Conservation (phyloP, 352 stramenopile species). For the Aphanomyces invadans region DNA sequence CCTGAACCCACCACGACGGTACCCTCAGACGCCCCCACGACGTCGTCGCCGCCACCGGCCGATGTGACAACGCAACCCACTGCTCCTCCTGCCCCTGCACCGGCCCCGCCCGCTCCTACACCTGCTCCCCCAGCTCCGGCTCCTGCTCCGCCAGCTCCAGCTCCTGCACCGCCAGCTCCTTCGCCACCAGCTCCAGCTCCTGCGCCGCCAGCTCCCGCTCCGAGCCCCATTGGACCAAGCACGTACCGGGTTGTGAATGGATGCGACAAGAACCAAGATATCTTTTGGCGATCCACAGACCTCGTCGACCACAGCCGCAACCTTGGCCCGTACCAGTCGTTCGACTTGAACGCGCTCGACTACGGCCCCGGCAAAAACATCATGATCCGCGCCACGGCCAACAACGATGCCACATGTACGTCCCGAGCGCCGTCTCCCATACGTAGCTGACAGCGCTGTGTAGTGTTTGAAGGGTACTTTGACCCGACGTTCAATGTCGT, state of each 20-base stretch:
- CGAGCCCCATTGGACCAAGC: background rate
- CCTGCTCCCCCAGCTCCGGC: slow-evolving; percentile 3
- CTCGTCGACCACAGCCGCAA: slow-evolving; percentile 11
- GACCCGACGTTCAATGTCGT: slow-evolving; percentile 10
- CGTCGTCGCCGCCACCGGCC: background rate
- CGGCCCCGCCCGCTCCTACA: slow-evolving; percentile 1
- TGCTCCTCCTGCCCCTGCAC: background rate
- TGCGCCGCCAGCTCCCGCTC: background rate
- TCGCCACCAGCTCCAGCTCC: background rate
- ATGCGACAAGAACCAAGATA: slow-evolving; percentile 16
- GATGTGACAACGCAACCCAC: too few relatives aligned
- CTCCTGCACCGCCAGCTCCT: slow-evolving; percentile 12
- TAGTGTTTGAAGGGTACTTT: slow-evolving; percentile 18
- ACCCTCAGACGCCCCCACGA: background rate
- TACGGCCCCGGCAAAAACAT: slow-evolving; percentile 14
- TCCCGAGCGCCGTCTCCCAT: background rate
- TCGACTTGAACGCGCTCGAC: slow-evolving; percentile 10
- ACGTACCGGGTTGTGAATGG: slow-evolving; percentile 21
- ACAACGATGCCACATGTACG: slow-evolving; percentile 20
- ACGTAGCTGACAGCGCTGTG: background rate
- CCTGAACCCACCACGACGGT: slow-evolving; percentile 1
- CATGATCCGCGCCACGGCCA: slow-evolving; percentile 12
- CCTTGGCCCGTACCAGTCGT: background rate
- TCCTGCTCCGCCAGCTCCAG: slow-evolving; percentile 12
- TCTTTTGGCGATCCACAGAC: slow-evolving; percentile 13